Percentiles rank a stretch among this genome's conserved stretches.
These are phyloP conservation scores for Pilatotrama ljubarskyi DNA, from an alignment of 768 basidiomycete species.

Conservation along the genomic window DNA sequence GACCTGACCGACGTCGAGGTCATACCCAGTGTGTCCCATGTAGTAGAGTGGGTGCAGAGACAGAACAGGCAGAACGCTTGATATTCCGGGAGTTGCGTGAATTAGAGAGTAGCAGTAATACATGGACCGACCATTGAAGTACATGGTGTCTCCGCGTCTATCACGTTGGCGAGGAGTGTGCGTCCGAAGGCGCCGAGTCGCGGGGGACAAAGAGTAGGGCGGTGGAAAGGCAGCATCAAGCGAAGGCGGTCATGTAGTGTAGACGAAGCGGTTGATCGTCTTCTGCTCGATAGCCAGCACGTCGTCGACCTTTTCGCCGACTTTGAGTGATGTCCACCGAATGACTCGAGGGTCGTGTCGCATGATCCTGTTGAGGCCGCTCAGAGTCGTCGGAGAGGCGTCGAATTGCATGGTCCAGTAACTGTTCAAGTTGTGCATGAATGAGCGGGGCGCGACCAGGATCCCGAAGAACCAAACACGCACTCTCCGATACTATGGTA, in stretches of 20 bases:
- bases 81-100: background rate
- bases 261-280: background rate
- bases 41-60: slow-evolving; percentile 39
- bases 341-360: slow-evolving; percentile 81
- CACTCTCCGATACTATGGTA: slow-evolving; percentile 72
- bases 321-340: slow-evolving; percentile 77
- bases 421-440: slow-evolving; percentile 38
- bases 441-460: slow-evolving; percentile 6
- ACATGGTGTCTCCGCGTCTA: background rate
- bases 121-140: slow-evolving; percentile 12
- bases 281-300: slow-evolving; percentile 44
- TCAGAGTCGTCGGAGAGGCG: slow-evolving; percentile 71
- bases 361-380: slow-evolving; percentile 63
- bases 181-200: background rate
- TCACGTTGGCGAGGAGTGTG: background rate
- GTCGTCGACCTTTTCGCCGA: slow-evolving; percentile 73
- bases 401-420: slow-evolving; percentile 94
- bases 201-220: background rate
- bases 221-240: background rate
- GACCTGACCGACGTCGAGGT: slow-evolving; percentile 43
- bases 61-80: slow-evolving; percentile 7
- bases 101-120: slow-evolving; percentile 6
- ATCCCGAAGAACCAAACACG: slow-evolving; percentile 35
- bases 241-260: background rate
- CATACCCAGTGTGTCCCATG: slow-evolving; percentile 38